Conservation (phyloP, 2,329 filamentous ascomycete genomes). For the Aureobasidium sp. region DNA sequence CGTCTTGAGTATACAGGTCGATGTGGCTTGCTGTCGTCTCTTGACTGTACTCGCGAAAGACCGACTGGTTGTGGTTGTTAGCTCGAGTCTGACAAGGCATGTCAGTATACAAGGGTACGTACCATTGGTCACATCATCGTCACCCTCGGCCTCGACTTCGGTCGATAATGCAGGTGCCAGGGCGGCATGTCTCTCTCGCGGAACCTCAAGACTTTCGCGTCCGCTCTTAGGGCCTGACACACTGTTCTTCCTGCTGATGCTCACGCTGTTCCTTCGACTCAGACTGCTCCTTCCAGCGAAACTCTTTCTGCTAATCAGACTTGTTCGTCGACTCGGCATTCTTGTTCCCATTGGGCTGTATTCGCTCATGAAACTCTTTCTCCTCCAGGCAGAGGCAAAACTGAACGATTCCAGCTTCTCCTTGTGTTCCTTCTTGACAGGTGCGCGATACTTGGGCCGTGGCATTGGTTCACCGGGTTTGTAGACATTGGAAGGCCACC, state of each 20-base stretch:
- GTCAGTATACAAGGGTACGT: slow-evolving; percentile 6
- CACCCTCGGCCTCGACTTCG: slow-evolving; percentile 37
- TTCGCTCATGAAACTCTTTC: slow-evolving; percentile 38
- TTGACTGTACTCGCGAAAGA: slow-evolving; percentile 29
- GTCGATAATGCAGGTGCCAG: slow-evolving; percentile 26
- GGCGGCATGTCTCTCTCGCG: slow-evolving; percentile 22
- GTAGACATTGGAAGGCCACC: slow-evolving; percentile 41
- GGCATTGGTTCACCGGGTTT: slow-evolving; percentile 47
- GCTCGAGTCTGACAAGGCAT: not conserved
- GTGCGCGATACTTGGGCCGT: slow-evolving; percentile 43
- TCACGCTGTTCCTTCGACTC: slow-evolving; percentile 24
- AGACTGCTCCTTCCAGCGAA: slow-evolving; percentile 18
- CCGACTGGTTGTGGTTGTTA: slow-evolving; percentile 24
- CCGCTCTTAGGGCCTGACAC: slow-evolving; percentile 19
- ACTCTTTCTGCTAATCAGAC: slow-evolving; percentile 23
- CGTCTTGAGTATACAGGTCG: slow-evolving; percentile 20
- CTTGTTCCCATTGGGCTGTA: slow-evolving; percentile 46
- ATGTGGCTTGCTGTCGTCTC: slow-evolving; percentile 21
- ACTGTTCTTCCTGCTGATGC: slow-evolving; percentile 15
- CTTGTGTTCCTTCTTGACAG: slow-evolving; percentile 45
- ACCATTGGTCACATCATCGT: slow-evolving; percentile 44
- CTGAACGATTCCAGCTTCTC: slow-evolving; percentile 43
- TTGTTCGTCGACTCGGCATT: slow-evolving; percentile 34
- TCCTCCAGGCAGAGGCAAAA: slow-evolving; percentile 42
- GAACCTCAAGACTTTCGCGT: slow-evolving; percentile 15